These are phyloP conservation scores for Bruguiera gymnorhiza DNA, from an alignment of 345 rosid genomes.

Conservation along the genomic window DNA sequence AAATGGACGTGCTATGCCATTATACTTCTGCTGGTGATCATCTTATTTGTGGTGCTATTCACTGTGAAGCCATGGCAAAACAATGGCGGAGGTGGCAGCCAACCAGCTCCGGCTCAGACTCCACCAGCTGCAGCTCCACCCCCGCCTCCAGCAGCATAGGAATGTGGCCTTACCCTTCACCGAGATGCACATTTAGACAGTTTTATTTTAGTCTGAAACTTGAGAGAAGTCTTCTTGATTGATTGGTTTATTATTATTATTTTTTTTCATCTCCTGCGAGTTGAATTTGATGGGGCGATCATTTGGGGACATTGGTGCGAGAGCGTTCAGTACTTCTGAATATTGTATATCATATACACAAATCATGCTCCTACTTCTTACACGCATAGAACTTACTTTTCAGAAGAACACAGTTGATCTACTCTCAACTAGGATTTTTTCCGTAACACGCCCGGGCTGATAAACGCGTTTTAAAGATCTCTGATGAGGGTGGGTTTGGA, in stretches of 20 bases:
- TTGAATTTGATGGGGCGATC: slow-evolving; percentile 3
- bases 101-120: slow-evolving; percentile 8
- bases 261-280: background rate
- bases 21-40: slow-evolving; percentile 55
- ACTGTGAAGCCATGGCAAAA: slow-evolving; percentile 60
- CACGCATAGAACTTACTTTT: background rate
- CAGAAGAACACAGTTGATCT: background rate
- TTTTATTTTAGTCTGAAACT: background rate
- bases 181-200: background rate
- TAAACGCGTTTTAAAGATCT: background rate
- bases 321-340: background rate
- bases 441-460: background rate
- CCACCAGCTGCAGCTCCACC: slow-evolving; percentile 8
- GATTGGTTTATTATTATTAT: background rate
- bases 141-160: background rate
- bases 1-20: slow-evolving; percentile 78
- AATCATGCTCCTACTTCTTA: background rate
- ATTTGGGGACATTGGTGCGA: background rate
- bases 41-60: slow-evolving; percentile 54
- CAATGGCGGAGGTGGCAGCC: slow-evolving; percentile 24
- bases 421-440: background rate
- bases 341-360: background rate
- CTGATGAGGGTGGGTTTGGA: background rate
- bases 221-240: slow-evolving; percentile 6
- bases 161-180: background rate